Conservation (phyloP, 306 rosid genomes). For the Vigna unguiculata region DNA sequence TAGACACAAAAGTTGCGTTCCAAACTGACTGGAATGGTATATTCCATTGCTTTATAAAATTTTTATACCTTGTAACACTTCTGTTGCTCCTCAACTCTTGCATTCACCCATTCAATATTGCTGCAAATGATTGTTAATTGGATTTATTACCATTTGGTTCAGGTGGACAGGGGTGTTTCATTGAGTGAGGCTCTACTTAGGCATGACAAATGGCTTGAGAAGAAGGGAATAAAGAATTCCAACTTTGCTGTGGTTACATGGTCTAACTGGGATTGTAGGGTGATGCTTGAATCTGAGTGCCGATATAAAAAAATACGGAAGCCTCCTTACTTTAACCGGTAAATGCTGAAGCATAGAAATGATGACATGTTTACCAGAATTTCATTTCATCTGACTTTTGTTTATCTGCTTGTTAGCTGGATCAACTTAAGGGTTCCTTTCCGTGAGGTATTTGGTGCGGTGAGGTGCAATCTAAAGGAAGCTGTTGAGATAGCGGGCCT, state of each 20-base stretch:
- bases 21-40: slow-evolving; percentile 21
- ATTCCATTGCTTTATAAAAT: slow-evolving; percentile 20
- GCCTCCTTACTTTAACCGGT: slow-evolving; percentile 95
- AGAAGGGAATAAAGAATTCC: slow-evolving; percentile 83
- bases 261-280: slow-evolving; percentile 95
- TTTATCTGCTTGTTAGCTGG: slow-evolving; percentile 68
- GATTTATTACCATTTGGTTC: slow-evolving; percentile 43
- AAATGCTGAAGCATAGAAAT: slow-evolving; percentile 43
- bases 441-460: slow-evolving; percentile 79
- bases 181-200: slow-evolving; percentile 87
- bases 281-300: slow-evolving; percentile 96
- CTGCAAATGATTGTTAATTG: slow-evolving; percentile 30
- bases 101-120: slow-evolving; percentile 2
- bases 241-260: slow-evolving; percentile 95
- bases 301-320: slow-evolving; percentile 89
- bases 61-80: neutral
- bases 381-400: slow-evolving; percentile 45
- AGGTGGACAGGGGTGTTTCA: slow-evolving; percentile 96
- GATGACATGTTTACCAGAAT: slow-evolving; percentile 34
- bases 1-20: slow-evolving; percentile 28
- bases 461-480: slow-evolving; percentile 87
- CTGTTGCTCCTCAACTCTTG: slow-evolving; percentile 13
- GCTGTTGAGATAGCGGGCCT: slow-evolving; percentile 91
- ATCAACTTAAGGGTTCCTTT: slow-evolving; percentile 90
- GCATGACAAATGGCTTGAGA: slow-evolving; percentile 99